Percentiles rank a stretch among this genome's conserved stretches.
Conservation (phyloP, 2,329 filamentous ascomycete genomes). For the Chaetomium strumarium region DNA sequence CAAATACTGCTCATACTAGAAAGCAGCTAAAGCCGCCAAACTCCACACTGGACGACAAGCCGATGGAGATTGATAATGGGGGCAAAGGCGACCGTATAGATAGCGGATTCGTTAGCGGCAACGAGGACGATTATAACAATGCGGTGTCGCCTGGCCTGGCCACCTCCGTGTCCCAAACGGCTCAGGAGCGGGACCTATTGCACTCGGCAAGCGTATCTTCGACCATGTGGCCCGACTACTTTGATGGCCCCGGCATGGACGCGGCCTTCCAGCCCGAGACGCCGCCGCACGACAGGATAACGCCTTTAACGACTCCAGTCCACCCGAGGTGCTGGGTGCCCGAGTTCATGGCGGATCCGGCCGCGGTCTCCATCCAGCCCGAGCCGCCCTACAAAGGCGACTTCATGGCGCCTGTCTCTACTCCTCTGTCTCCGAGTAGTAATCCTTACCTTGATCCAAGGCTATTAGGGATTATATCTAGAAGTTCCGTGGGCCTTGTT, state of each 20-base stretch:
- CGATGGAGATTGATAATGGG: not conserved
- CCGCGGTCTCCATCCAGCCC: no score
- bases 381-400: no score
- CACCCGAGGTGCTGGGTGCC: no score
- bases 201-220: not conserved
- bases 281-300: not conserved
- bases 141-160: no score
- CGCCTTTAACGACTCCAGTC: not conserved
- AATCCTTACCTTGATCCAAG: not conserved
- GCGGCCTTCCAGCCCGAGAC: not conserved
- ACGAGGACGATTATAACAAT: not conserved
- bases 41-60: not conserved
- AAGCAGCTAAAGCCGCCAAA: not conserved
- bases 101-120: not conserved
- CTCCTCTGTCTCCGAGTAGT: no score
- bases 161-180: not conserved
- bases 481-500: not conserved
- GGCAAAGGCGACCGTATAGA: not conserved
- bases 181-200: no score
- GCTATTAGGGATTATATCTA: not conserved
- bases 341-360: no score
- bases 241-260: not conserved
- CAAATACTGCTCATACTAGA: no score
- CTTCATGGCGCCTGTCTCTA: no score
- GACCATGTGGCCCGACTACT: not conserved